phyloP scores from a whole-genome alignment of 192 early-diverging fungal genomes.

The Backusella circina region DNA sequence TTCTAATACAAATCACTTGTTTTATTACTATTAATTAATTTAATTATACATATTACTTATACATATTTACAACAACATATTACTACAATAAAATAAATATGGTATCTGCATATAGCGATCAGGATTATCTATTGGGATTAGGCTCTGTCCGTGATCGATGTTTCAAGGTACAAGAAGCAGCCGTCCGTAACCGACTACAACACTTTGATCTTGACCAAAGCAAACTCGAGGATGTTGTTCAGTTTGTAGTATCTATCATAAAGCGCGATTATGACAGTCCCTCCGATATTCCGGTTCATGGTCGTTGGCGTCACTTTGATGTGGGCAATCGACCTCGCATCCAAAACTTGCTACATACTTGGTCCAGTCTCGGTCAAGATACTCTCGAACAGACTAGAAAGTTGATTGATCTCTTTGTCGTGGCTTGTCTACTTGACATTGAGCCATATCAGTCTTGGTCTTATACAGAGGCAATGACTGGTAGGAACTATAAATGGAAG shows the following conservation, averaged over 20 bases:
- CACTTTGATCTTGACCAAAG: conserved; percentile 72
- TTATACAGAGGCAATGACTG: conserved; percentile 54
- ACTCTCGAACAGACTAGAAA: conserved; percentile 62
- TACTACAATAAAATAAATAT: not conserved
- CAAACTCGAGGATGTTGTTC: conserved; percentile 66
- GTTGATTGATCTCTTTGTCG: conserved; percentile 79
- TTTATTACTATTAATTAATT: not conserved
- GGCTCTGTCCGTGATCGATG: conserved; percentile 73
- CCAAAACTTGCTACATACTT: conserved; percentile 44
- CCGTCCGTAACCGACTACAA: conserved; percentile 48
- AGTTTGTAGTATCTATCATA: conserved; percentile 50
- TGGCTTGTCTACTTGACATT: conserved; percentile 86
- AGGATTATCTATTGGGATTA: conserved; percentile 57
- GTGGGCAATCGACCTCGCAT: conserved; percentile 45
- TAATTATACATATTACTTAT: not conserved
- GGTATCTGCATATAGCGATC: not conserved
- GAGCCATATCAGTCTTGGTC: conserved; percentile 79
- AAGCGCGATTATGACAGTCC: conserved; percentile 43
- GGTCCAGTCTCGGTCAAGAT: conserved; percentile 40
- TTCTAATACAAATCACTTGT: not conserved
- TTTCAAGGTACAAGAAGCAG: conserved; percentile 56
- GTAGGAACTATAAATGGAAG: conserved; percentile 52
- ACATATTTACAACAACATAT: not conserved
- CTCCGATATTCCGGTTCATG: conserved; percentile 80
- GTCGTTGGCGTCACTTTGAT: conserved; percentile 87